Base-by-base conservation (phyloP, 441 rosid species). In the Jatropha podagrica region DNA sequence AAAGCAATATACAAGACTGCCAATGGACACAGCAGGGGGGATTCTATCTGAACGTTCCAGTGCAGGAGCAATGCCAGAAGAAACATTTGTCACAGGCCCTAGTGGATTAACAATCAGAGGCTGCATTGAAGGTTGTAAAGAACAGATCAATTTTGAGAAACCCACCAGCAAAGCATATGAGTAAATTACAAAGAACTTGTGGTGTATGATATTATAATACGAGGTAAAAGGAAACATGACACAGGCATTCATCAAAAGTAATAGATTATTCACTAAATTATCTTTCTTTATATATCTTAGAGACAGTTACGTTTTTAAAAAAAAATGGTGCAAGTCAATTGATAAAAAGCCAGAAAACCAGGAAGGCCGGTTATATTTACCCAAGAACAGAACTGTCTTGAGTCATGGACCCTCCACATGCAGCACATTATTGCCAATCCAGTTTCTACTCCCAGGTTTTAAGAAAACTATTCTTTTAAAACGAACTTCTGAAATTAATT, bases 1-100 rank as follows among this genome's bases (percentile, higher is more conserved):
- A 82, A 42, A 12, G 44, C 32, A 69, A 78, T 88, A 74, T 79
- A 87, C 88, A 70, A 85, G 83, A 71, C 73, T 78, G 62, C 77
- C 74, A 20, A 87, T 79, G 49, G 88, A 80, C 64, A 87, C 85
- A 76, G 79, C 76, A 69, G 86, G 76, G 17, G 77, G 83, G 59
- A 75, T 79, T 81, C 90, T 82, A 78, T 85, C 90, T 13, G 79
- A 69, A 38, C 85, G 87, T 72, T 87, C 90, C 70, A 82, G 73
- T 12, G 81, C 42, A 60, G 90, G 71, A 70, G 83, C 77, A 59
- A 82, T 65, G 66, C 88, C 76, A 76, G 80, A 78, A 67, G 86
- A 75, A 76, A 81, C 84, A 82, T 78, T 82, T 41, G 75, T 72
- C 49, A 44, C 81, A 38, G 87, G 86, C 71, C 87, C 87, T 51